Evolutionary conservation across 768 basidiomycete genomes (phyloP).

Genomic region (Pleurotus sapidus): DNA sequence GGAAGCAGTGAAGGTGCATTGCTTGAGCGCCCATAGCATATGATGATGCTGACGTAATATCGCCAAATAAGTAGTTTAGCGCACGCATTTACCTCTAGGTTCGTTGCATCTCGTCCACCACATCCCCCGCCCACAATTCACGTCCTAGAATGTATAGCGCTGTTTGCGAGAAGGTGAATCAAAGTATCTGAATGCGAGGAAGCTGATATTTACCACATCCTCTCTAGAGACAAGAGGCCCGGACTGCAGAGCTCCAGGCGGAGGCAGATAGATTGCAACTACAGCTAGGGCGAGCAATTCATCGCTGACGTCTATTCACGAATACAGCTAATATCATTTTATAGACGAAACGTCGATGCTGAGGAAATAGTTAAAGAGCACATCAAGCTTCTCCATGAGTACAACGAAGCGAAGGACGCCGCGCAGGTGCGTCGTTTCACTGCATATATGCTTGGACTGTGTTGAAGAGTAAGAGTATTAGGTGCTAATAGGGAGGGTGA

Average conservation of each 20-base stretch:
- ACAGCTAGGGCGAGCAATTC: constrained; percentile 38
- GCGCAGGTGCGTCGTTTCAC: constrained; percentile 53
- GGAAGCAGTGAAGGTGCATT: no score
- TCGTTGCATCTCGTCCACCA: background rate
- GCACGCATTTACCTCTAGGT: no score
- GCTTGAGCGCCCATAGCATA: no score
- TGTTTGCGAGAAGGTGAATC: background rate
- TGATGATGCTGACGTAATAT: no score
- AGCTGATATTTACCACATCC: background rate
- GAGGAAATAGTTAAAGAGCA: constrained; percentile 61
- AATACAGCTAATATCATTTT: background rate
- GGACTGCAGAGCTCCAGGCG: constrained; percentile 41
- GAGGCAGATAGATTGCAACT: constrained; percentile 48
- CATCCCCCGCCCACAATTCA: background rate
- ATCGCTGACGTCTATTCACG: constrained; percentile 10
- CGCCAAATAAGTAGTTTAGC: no score
- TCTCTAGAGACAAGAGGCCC: constrained; percentile 47
- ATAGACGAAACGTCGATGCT: constrained; percentile 43
- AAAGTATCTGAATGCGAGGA: no score
- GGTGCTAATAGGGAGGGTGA: constrained; percentile 78
- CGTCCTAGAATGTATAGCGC: background rate
- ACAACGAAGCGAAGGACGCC: constrained; percentile 84
- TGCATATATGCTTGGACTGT: background rate
- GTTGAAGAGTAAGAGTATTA: constrained; percentile 20
- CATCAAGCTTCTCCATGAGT: constrained; percentile 69